Percentiles rank a stretch among this genome's conserved stretches.
Evolutionary conservation across 148 eudicot genomes (phyloP).

Genomic region (Camellia japonica): DNA sequence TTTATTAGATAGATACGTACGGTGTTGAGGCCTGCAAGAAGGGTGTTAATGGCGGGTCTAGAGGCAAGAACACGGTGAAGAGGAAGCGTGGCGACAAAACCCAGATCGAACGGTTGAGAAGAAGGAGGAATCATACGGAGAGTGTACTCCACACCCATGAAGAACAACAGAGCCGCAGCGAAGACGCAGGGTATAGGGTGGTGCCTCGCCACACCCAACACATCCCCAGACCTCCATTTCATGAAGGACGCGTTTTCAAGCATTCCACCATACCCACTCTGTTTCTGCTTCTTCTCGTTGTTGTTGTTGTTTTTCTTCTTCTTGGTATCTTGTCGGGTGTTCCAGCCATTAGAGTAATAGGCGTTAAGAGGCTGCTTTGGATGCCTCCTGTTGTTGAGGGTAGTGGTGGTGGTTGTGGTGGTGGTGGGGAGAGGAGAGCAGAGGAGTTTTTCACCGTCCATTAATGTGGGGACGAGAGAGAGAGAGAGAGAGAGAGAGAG

Average conservation of each 20-base stretch:
- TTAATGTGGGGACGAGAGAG: too few species aligned
- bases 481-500: too few species aligned
- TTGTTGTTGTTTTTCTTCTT: too few species aligned
- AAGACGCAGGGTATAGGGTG: conserved; percentile 71
- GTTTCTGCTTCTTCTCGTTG: background rate
- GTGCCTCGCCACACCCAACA: conserved; percentile 31
- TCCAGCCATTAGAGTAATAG: too few species aligned
- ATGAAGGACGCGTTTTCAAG: conserved; percentile 56
- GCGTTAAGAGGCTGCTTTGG: too few species aligned
- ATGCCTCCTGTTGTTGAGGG: too few species aligned
- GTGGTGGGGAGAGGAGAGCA: too few species aligned
- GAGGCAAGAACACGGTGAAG: conserved; percentile 53
- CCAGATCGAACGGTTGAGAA: conserved; percentile 83
- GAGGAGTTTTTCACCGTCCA: too few species aligned
- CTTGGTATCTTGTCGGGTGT: too few species aligned
- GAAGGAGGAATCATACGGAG: conserved; percentile 69
- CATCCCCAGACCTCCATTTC: conserved; percentile 51
- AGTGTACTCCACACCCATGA: conserved; percentile 94
- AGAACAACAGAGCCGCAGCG: conserved; percentile 51
- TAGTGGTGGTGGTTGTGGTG: too few species aligned
- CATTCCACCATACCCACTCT: conserved; percentile 2
- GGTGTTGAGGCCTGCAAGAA: conserved; percentile 85
- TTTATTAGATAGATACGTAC: conserved; percentile 25
- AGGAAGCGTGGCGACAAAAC: conserved; percentile 52
- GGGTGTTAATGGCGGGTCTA: conserved; percentile 55